phyloP scores from a whole-genome alignment of 2,329 filamentous ascomycete species.

The Pleochaeta shiraiana region DNA sequence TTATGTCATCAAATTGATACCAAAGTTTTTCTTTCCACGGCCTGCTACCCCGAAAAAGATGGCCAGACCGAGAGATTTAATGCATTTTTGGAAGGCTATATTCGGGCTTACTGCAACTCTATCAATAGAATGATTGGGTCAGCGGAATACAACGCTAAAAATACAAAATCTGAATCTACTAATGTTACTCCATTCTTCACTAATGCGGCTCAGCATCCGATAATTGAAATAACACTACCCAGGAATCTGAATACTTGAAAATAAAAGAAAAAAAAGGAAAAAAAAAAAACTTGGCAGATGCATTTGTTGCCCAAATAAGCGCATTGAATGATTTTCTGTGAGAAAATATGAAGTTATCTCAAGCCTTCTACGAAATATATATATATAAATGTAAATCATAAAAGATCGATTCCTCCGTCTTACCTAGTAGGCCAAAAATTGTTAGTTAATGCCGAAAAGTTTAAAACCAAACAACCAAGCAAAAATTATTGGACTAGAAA shows the following conservation, averaged over 20 bases:
- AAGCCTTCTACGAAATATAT: not conserved
- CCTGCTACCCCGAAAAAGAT: not conserved
- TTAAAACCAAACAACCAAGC: constrained; percentile 2
- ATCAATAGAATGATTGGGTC: not conserved
- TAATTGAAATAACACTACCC: not conserved
- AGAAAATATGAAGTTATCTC: not conserved
- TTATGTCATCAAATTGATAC: not conserved
- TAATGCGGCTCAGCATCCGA: not conserved
- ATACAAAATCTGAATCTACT: not conserved
- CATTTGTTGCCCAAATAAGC: not conserved
- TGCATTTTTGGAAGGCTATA: not conserved
- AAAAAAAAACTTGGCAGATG: not conserved
- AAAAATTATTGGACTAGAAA: constrained; percentile 5
- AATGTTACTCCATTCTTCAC: not conserved
- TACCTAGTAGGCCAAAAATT: not conserved
- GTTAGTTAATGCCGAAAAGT: constrained; percentile 2
- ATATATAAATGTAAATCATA: not conserved
- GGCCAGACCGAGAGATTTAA: not conserved
- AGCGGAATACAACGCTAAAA: not conserved
- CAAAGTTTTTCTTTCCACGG: not conserved
- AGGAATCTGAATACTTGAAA: not conserved
- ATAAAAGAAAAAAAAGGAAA: not conserved
- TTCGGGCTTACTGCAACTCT: not conserved
- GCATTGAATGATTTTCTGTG: not conserved
- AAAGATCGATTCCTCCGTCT: not conserved